Evolutionary conservation across 1,139 yeast species (phyloP).

Genomic region (Fermentozyma sake): DNA sequence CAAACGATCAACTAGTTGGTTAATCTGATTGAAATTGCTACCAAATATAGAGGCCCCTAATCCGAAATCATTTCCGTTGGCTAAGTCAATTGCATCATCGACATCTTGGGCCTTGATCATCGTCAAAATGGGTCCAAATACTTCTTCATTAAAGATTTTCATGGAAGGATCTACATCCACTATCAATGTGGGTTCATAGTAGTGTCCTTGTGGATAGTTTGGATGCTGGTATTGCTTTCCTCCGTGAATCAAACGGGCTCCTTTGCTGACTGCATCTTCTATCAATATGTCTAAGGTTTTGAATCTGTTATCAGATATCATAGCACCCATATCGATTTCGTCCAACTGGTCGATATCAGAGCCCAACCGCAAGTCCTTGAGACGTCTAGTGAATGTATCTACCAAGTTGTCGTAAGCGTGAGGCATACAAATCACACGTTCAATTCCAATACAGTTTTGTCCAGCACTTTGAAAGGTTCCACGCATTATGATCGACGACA

Average conservation of each 20-base stretch:
- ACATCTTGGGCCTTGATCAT: conserved; percentile 65
- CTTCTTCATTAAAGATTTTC: conserved; percentile 84
- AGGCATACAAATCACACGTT: conserved; percentile 78
- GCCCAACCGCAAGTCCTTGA: conserved; percentile 67
- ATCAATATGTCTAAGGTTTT: conserved; percentile 60
- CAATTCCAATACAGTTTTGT: conserved; percentile 96
- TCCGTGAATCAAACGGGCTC: conserved; percentile 78
- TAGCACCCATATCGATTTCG: conserved; percentile 94
- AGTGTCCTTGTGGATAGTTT: conserved; percentile 91
- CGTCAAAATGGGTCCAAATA: conserved; percentile 81
- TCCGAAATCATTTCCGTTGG: conserved; percentile 87
- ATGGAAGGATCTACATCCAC: conserved; percentile 75
- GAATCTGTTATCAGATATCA: conserved; percentile 77
- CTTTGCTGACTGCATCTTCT: conserved; percentile 67
- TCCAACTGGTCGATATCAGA: conserved; percentile 87
- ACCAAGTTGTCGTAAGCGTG: conserved; percentile 61
- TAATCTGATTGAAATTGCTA: conserved; percentile 49
- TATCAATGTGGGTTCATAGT: conserved; percentile 82
- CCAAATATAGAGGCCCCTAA: conserved; percentile 91
- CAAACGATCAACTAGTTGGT: conserved; percentile 57
- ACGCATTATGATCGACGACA: conserved; percentile 82
- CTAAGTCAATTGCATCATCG: conserved; percentile 69
- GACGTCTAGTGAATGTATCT: conserved; percentile 50
- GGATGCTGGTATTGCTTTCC: conserved; percentile 82
- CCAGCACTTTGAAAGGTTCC: conserved; percentile 97